Base-by-base conservation (phyloP, 1,284 basidiomycete genomes). In the Papiliotrema flavescens region DNA sequence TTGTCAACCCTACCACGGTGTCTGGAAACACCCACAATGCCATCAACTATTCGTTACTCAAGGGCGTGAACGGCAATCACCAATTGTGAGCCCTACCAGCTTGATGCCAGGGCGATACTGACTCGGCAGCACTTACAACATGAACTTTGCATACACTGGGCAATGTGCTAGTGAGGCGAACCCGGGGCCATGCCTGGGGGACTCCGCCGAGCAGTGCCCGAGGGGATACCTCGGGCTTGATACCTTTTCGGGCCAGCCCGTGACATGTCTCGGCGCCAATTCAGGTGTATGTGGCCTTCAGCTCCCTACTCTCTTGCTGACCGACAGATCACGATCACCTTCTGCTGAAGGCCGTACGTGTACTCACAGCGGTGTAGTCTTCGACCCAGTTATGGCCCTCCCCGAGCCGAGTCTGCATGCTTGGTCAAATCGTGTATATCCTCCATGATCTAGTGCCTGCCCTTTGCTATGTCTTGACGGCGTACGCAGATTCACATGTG, bases 21-120 rank as follows among this genome's bases (percentile, higher is more conserved):
- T 40, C 40, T 2, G 2, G 41, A 20, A 17, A 45, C 17, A n/a
- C 14, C 20, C 51, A 54, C 35, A 63, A 54, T 32, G 36, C 59
- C 3, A 52, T 56, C 35, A 56, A 63, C 36, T 63, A 63, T 39
- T 61, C 59, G 1, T 44, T 63, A 4, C 50, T 52, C 24, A 48
- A 53, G 24, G 34, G 46, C 11, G 54, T 49, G 5, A 54, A 56
- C 36, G 53, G 56, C 5, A 20, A 40, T 20, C 39, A 40, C 20
- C 17, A 17, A 7, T 40, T 40, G 43, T 45, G 43, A 7, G 43
- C 39, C n/a, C n/a, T n/a, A n/a, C n/a, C n/a, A n/a, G n/a, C n/a
- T n/a, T n/a, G n/a, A n/a, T n/a, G n/a, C n/a, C n/a, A n/a, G n/a
- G n/a, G n/a, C n/a, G n/a, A n/a, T n/a, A n/a, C n/a, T n/a, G 1